Conservation (phyloP, 805 yeast species). For the Starmerella powellii region DNA sequence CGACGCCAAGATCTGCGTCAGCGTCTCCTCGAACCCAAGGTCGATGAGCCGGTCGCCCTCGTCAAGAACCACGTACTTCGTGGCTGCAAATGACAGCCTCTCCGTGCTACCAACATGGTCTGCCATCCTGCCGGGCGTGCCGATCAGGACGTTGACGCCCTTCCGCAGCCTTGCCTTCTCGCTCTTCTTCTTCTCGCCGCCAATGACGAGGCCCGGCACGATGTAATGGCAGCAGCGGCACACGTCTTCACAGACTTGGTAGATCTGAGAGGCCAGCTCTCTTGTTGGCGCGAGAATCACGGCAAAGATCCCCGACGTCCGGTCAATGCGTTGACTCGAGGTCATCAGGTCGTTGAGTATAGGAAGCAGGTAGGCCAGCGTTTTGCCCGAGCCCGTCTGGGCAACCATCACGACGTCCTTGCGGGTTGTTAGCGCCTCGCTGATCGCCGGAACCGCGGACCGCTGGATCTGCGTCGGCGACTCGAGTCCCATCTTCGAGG, state of each 20-base stretch:
- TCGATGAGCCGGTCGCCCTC: slow-evolving; percentile 97
- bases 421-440: slow-evolving; percentile 28
- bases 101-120: slow-evolving; percentile 90
- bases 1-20: slow-evolving; percentile 51
- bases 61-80: slow-evolving; percentile 82
- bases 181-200: slow-evolving; percentile 95
- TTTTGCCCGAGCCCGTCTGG: slow-evolving; percentile 97
- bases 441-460: slow-evolving; percentile 54
- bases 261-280: slow-evolving; percentile 85
- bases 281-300: slow-evolving; percentile 85
- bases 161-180: slow-evolving; percentile 92
- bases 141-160: slow-evolving; percentile 92
- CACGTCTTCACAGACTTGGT: slow-evolving; percentile 62
- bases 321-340: slow-evolving; percentile 26
- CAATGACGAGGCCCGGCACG: slow-evolving; percentile 93
- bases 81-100: slow-evolving; percentile 55
- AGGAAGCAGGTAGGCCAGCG: slow-evolving; percentile 77
- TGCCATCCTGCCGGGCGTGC: slow-evolving; percentile 91
- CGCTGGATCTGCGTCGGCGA: slow-evolving; percentile 81
- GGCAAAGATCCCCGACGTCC: slow-evolving; percentile 67
- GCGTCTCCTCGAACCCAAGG: slow-evolving; percentile 89
- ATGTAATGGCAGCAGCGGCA: slow-evolving; percentile 69
- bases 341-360: slow-evolving; percentile 60
- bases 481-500: slow-evolving; percentile 17
- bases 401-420: slow-evolving; percentile 82